Conservation (phyloP, 345 rosid genomes). For the Hibiscus mutabilis region DNA sequence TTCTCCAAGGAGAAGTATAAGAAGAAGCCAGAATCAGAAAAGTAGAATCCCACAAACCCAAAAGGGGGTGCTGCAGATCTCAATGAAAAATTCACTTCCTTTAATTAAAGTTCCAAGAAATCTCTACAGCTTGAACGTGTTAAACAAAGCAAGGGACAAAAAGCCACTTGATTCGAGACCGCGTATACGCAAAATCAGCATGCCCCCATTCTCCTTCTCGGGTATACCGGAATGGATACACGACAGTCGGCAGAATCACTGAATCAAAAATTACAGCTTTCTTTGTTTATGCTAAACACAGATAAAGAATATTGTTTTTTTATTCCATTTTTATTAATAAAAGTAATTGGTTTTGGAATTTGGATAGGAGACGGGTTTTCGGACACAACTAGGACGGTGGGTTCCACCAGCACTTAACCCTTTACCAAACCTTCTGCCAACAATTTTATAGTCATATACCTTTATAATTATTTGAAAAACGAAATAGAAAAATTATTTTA, state of each 20-base stretch:
- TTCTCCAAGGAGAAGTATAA: background rate
- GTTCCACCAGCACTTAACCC: background rate
- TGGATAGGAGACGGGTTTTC: background rate
- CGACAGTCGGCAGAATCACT: background rate
- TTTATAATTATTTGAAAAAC: no score
- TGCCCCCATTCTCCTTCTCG: background rate
- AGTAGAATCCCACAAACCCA: background rate
- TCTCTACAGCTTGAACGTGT: background rate
- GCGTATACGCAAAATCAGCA: background rate
- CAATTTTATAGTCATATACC: no score
- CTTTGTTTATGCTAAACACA: background rate
- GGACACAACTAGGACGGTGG: background rate
- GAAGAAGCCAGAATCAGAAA: background rate
- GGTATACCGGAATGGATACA: background rate
- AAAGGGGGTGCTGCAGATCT: background rate
- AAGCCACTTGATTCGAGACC: background rate
- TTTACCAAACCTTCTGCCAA: no score
- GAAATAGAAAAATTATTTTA: no score
- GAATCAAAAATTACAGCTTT: background rate
- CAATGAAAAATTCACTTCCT: background rate
- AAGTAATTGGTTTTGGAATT: background rate
- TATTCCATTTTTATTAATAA: background rate
- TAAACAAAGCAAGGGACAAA: background rate
- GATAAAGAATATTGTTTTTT: background rate
- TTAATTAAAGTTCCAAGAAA: background rate